A percentile compares a stretch with the other conserved stretches of the same genome.
phyloP scores from a whole-genome alignment of 1,284 basidiomycete species.

The Entoloma clypeatum region DNA sequence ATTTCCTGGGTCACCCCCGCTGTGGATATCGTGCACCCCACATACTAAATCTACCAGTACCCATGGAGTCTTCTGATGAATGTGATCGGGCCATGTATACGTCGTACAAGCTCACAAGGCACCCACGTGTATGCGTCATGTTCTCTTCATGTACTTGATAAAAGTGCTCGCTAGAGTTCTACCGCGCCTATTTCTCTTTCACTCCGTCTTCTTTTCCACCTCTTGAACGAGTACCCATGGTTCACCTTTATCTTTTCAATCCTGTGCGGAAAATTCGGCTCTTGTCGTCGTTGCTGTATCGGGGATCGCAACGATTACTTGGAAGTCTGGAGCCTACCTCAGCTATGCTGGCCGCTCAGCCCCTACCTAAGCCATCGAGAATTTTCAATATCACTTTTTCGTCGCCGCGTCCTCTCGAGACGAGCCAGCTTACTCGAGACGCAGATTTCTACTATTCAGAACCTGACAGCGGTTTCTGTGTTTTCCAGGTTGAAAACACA shows the following conservation, averaged over 20 bases:
- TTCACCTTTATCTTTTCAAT: slow-evolving; percentile 32
- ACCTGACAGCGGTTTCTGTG: slow-evolving; percentile 31
- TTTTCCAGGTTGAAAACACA: slow-evolving; percentile 39
- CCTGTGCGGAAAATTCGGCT: slow-evolving; percentile 32
- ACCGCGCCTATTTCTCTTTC: slow-evolving; percentile 11
- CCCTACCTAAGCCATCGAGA: slow-evolving; percentile 14
- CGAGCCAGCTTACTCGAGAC: slow-evolving; percentile 23
- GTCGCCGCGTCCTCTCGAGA: slow-evolving; percentile 4
- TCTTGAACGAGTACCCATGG: slow-evolving; percentile 26
- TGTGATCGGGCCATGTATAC: slow-evolving; percentile 7
- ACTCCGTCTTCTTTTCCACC: slow-evolving; percentile 2
- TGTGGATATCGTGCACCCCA: too few relatives aligned
- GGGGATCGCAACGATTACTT: slow-evolving; percentile 30
- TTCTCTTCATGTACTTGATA: slow-evolving; percentile 23
- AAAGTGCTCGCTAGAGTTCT: slow-evolving; percentile 3
- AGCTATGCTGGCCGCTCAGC: slow-evolving; percentile 7
- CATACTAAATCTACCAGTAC: too few relatives aligned
- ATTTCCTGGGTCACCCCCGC: too few relatives aligned
- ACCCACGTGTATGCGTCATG: slow-evolving; percentile 37
- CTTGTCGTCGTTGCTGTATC: slow-evolving; percentile 27
- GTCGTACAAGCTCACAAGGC: slow-evolving; percentile 12
- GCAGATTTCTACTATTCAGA: slow-evolving; percentile 30
- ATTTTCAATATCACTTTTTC: slow-evolving; percentile 9
- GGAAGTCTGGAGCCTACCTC: slow-evolving; percentile 20
- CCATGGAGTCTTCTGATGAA: too few relatives aligned